Evolutionary conservation across 805 yeast species (phyloP), one percentile per base, ranked within the genome.

Genomic region (Saccharomycopsis oosterbeekiorum): DNA sequence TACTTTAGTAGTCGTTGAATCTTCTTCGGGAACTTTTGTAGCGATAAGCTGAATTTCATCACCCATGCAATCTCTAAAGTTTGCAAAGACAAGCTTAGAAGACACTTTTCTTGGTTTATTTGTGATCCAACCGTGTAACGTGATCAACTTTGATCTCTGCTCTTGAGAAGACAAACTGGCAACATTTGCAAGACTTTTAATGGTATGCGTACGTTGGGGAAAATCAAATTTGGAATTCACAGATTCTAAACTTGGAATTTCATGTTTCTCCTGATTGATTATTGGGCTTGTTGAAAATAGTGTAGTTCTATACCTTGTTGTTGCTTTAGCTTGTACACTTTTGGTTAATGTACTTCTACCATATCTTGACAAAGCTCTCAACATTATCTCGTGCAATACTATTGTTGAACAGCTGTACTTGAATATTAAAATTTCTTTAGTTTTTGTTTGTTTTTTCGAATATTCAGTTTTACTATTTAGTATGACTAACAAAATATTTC

Each of bases 71-170:
- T 92, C 98, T 64, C 98, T 77, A 14, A 93, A 73, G 34, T 80
- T 82, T 1, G 87, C 94, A 75, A 94, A 93, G 1, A 82, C 78
- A 57, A 89, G 75, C 11, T 73, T 73, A 59, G 83, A 84, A 2
- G 93, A 84, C 59, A 88, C 75, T 59, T 83, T 82, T 59, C 86
- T 79, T 0, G 97, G 94, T 65, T 85, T 84, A 24, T 80, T 76
- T 68, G 89, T 84, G 17, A 93, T 80, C 90, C 97, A 94, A 0
- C 99, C 98, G 65, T 89, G 83, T 8, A 93, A 65, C 0, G 79
- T 76, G 1, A 86, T 80, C 53, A 47, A 15, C 14, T 71, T 66
- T 2, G 62, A 62, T 56, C 47, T 51, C 21, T 56, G 55, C 56
- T 57, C 42, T 24, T 26, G 21, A 17, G 59, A 51, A 12, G 21